Percentiles rank a stretch among this genome's conserved stretches.
Conservation (phyloP, 345 rosid species). For the Draba incana region DNA sequence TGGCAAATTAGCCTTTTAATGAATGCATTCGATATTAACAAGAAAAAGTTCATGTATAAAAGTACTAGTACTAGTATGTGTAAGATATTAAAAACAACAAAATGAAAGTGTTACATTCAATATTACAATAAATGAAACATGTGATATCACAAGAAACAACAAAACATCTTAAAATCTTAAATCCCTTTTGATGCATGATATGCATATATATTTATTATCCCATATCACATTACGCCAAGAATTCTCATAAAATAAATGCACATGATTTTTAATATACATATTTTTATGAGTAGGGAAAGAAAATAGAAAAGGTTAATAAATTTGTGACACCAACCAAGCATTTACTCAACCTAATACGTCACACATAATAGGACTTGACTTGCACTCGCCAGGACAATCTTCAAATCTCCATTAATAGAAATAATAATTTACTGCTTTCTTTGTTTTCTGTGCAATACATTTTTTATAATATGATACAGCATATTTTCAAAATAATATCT, state of each 20-base stretch:
- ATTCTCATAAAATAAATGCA: slow-evolving; percentile 15
- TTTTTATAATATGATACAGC: background rate
- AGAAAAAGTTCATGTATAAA: too few species aligned
- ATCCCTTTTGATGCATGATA: slow-evolving; percentile 10
- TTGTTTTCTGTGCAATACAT: slow-evolving; percentile 26
- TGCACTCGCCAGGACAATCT: slow-evolving; percentile 5
- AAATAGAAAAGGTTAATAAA: slow-evolving; percentile 14
- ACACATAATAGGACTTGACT: slow-evolving; percentile 29
- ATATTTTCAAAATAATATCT: background rate
- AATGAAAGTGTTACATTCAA: background rate
- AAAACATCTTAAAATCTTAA: slow-evolving; percentile 5
- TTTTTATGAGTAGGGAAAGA: background rate
- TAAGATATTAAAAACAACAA: too few species aligned
- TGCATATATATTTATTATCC: background rate
- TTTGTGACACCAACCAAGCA: slow-evolving; percentile 35
- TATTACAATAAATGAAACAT: slow-evolving; percentile 22
- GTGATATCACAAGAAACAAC: slow-evolving; percentile 23
- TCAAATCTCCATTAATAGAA: slow-evolving; percentile 24
- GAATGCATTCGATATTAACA: too few species aligned
- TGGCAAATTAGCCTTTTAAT: too few species aligned
- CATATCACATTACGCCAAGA: slow-evolving; percentile 24
- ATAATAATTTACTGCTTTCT: slow-evolving; percentile 24
- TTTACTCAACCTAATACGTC: slow-evolving; percentile 40
- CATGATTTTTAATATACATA: background rate
- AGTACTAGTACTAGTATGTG: too few species aligned